These are phyloP conservation scores for Linum trigynum DNA, from an alignment of 345 rosid species.

Conservation along the genomic window DNA sequence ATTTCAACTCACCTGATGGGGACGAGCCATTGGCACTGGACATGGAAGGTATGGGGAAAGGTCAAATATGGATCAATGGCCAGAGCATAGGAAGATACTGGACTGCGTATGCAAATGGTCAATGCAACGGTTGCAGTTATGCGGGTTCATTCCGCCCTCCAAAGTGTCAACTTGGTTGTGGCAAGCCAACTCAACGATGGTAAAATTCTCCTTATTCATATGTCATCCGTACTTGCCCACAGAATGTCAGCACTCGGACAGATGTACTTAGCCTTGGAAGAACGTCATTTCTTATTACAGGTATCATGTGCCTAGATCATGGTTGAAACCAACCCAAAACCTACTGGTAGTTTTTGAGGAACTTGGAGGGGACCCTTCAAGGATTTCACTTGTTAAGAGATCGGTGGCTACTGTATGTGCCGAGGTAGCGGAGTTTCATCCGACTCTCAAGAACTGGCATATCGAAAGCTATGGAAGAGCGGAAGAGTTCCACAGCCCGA, in stretches of 20 bases:
- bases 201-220: conserved; percentile 11
- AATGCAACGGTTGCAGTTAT: conserved; percentile 74
- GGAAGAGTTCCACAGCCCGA: conserved; percentile 73
- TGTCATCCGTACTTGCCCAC: not conserved
- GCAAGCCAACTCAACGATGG: conserved; percentile 89
- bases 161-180: conserved; percentile 83
- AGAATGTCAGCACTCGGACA: no score
- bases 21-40: conserved; percentile 88
- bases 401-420: conserved; percentile 75
- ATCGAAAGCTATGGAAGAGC: conserved; percentile 94
- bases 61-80: conserved; percentile 94
- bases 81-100: conserved; percentile 94
- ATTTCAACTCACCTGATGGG: conserved; percentile 88
- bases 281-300: conserved; percentile 24
- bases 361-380: conserved; percentile 82
- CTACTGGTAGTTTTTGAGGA: conserved; percentile 88
- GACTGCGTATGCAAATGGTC: conserved; percentile 76
- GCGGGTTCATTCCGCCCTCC: conserved; percentile 67
- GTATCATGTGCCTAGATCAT: conserved; percentile 88
- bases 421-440: conserved; percentile 80
- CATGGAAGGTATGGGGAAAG: conserved; percentile 97
- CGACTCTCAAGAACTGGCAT: conserved; percentile 93
- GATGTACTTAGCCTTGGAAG: not conserved
- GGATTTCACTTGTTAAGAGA: conserved; percentile 75
- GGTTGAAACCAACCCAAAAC: conserved; percentile 84